Base-by-base conservation (phyloP, 192 early-diverging fungal species). In the Oehlia diaphana region DNA sequence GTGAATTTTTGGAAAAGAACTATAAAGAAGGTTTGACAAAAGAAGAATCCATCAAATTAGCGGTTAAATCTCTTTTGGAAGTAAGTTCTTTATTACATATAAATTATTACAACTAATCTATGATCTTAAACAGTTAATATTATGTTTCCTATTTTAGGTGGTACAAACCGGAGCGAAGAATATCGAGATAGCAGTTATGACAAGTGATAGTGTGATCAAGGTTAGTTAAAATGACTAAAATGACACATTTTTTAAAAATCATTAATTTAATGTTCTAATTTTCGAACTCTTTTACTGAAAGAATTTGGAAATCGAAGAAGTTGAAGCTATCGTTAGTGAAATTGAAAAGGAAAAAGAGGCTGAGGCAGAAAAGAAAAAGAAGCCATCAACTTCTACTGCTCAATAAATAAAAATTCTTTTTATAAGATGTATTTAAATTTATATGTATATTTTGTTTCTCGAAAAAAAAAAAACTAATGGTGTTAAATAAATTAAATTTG, bases 141-240 rank as follows among this genome's bases (percentile, higher is more conserved):
- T 47, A 13, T 44, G n/a, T 65, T 53, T 74, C 61, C 4, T 71
- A 13, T 6, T 28, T 23, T 74, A 92, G 90, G 95, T 99, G 79
- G 98, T 99, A 73, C 98, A 99, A 90, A 99, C 96, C 5, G 98
- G 98, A 53, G 94, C 98, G 74, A 99, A 99, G 90, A 99, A 99
- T 84, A 99, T 99, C 87, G 98, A 99, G 82, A 93, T 99, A 82
- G 93, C 95, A 16, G 88, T 95, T 26, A 97, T 98, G 94, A 94
- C 93, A 58, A 80, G 86, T 23, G 93, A 96, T 78, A 87, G 91
- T 72, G 83, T 88, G 33, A 82, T 93, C 19, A 91, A 91, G 88
- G 92, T 94, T 85, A 72, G 77, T 9, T 58, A 44, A 26, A 26
- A 26, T 26, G 26, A 26, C 26, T 26, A 26, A 26, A 26, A 26